These are phyloP conservation scores for Claviceps sp. DNA, from an alignment of 2,329 filamentous ascomycete genomes.

Conservation along the genomic window DNA sequence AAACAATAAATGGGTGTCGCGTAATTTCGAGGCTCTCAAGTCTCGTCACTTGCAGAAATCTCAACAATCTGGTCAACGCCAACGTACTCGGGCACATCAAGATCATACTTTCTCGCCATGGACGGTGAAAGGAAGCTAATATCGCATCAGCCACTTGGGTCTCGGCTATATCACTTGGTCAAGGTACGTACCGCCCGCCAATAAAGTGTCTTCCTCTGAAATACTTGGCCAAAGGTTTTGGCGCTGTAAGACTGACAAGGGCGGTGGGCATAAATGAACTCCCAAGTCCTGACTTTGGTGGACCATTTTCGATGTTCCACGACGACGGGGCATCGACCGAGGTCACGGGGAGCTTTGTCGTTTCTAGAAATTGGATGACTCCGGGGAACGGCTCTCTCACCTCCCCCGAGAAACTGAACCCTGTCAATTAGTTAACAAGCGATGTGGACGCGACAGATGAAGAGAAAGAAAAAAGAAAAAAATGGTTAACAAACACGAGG, in stretches of 20 bases:
- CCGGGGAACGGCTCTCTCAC: slow-evolving; percentile 83
- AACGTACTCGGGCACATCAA: slow-evolving; percentile 71
- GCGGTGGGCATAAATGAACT: slow-evolving; percentile 67
- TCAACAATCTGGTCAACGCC: slow-evolving; percentile 87
- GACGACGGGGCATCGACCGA: slow-evolving; percentile 88
- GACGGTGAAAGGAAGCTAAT: slow-evolving; percentile 62
- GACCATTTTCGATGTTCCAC: slow-evolving; percentile 84
- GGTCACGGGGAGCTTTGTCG: slow-evolving; percentile 62
- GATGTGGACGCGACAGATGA: too few relatives aligned
- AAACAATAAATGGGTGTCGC: too few relatives aligned
- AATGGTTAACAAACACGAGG: neutral
- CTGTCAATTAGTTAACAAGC: slow-evolving; percentile 23
- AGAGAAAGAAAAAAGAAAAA: neutral
- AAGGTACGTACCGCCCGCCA: slow-evolving; percentile 55
- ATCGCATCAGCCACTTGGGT: slow-evolving; percentile 7
- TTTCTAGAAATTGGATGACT: slow-evolving; percentile 65
- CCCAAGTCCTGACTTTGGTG: slow-evolving; percentile 63
- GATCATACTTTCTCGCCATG: slow-evolving; percentile 72
- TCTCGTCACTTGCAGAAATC: slow-evolving; percentile 38
- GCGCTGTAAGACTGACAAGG: slow-evolving; percentile 80
- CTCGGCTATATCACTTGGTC: neutral
- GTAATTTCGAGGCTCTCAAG: slow-evolving; percentile 24
- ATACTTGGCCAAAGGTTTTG: slow-evolving; percentile 75
- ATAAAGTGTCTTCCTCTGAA: slow-evolving; percentile 86
- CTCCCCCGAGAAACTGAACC: slow-evolving; percentile 85